phyloP scores from a whole-genome alignment of 2,329 filamentous ascomycete genomes.

The Fusarium albosuccineum region DNA sequence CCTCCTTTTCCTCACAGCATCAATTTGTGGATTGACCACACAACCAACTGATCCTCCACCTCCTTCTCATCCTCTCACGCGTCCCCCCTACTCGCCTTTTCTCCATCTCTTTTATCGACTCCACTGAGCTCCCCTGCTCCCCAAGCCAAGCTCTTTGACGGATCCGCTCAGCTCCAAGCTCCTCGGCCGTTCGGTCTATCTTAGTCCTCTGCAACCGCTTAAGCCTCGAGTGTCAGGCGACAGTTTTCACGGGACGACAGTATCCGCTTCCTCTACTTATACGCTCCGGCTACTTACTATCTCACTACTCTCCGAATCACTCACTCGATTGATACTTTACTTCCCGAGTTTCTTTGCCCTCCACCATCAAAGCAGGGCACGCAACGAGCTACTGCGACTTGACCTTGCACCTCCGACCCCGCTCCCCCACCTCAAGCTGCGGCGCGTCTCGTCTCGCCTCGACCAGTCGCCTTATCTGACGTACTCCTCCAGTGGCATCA shows the following conservation, averaged over 20 bases:
- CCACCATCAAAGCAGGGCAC: slow-evolving; percentile 30
- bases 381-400: slow-evolving; percentile 41
- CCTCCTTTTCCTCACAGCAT: slow-evolving; percentile 20
- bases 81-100: slow-evolving; percentile 12
- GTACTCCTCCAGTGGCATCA: slow-evolving; percentile 41
- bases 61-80: slow-evolving; percentile 12
- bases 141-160: slow-evolving; percentile 33
- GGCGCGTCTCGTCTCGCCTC: slow-evolving; percentile 39
- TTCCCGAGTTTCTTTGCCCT: slow-evolving; percentile 19
- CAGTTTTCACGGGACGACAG: not conserved
- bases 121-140: slow-evolving; percentile 31
- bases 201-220: slow-evolving; percentile 1
- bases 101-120: slow-evolving; percentile 31
- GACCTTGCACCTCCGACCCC: slow-evolving; percentile 44
- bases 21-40: slow-evolving; percentile 26
- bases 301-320: not conserved
- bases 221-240: not conserved
- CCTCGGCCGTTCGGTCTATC: slow-evolving; percentile 7
- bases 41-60: slow-evolving; percentile 5
- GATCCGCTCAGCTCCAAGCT: slow-evolving; percentile 32
- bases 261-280: not conserved
- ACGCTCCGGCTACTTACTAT: not conserved
- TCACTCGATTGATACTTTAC: slow-evolving; percentile 12
- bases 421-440: slow-evolving; percentile 45
- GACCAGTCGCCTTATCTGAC: slow-evolving; percentile 47